A percentile compares a stretch with the other conserved stretches of the same genome.
Evolutionary conservation across 2,329 filamentous ascomycete species (phyloP).

Genomic region (Aspergillus sp.): DNA sequence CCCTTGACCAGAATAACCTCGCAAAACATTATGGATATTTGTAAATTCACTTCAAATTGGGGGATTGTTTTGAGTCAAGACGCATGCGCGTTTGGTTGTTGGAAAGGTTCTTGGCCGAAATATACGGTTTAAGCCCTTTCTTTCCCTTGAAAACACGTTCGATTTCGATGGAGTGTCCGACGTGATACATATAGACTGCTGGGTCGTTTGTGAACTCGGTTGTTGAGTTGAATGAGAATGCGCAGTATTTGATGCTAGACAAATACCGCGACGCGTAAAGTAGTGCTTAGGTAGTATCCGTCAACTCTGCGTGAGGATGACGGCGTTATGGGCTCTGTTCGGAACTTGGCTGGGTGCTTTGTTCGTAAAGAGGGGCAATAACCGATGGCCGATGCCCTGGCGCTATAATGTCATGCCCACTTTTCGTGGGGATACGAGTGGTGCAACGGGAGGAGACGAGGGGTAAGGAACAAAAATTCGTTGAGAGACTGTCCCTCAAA

Average conservation of each 20-base stretch:
- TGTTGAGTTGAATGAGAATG: background rate
- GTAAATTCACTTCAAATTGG: slow-evolving; percentile 17
- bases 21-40: slow-evolving; percentile 28
- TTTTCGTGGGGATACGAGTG: slow-evolving; percentile 20
- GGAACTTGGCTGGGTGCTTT: background rate
- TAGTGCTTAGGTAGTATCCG: background rate
- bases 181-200: slow-evolving; percentile 28
- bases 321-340: background rate
- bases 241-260: slow-evolving; percentile 5
- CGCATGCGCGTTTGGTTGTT: slow-evolving; percentile 13
- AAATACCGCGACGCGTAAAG: slow-evolving; percentile 17
- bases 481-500: slow-evolving; percentile 6
- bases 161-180: slow-evolving; percentile 15
- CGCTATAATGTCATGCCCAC: slow-evolving; percentile 22
- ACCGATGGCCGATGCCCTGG: slow-evolving; percentile 8
- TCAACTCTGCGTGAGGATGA: background rate
- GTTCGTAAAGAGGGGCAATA: slow-evolving; percentile 3
- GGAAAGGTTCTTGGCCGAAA: background rate
- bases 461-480: slow-evolving; percentile 15
- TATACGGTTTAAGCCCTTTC: slow-evolving; percentile 5
- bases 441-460: slow-evolving; percentile 19
- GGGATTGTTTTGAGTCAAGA: slow-evolving; percentile 7
- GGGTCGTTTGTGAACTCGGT: background rate
- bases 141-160: slow-evolving; percentile 12
- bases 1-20: slow-evolving; percentile 26